Base-by-base conservation (phyloP, 108 stramenopile genomes). In the Thalassiosira profunda region DNA sequence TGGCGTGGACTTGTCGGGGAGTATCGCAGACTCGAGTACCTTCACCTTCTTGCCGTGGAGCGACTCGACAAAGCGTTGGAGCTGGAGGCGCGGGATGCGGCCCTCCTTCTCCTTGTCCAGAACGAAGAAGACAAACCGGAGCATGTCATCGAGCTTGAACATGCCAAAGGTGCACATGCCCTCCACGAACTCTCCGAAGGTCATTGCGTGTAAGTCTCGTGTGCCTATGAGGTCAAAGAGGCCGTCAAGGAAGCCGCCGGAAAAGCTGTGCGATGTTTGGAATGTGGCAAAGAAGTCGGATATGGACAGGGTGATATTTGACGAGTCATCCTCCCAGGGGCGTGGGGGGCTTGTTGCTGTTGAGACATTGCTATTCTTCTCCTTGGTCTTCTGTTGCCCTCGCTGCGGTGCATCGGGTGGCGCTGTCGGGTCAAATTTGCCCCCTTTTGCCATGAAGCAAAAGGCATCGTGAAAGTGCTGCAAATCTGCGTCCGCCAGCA, bases 101-200 rank as follows among this genome's bases (percentile, higher is more conserved):
- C 57, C 53, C 17, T 28, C 5, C 18, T 55, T 55, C 1, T 40
- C 1, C 45, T 49, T 48, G 30, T 58, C 69, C 4, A 71, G 51
- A 18, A 59, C 54, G 45, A 71, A 71, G 60, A 71, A 71, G 11
- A 71, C 38, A 15, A 71, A 71, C 25, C 25, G 52, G 36, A 71
- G 40, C 70, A 71, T 71, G 7, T 71, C 70, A 7, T 71, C 59
- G 15, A 48, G 37, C 49, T 70, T 61, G 40, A 71, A 61, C 21
- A 71, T 35, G 1, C 30, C 29, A 53, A 53, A 71, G n/a, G 70
- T 61, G 4, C 42, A 36, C 1, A 62, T 28, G 4, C 46, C 70
- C 12, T 71, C 59, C 1, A 71, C 29, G 24, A 71, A 71, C 44
- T 71, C 70, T 42, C 37, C 23, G 35, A 52, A 71, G 17, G 36